These are phyloP conservation scores for Penicillium salamii DNA, from an alignment of 495 filamentous ascomycete genomes.

Conservation along the genomic window DNA sequence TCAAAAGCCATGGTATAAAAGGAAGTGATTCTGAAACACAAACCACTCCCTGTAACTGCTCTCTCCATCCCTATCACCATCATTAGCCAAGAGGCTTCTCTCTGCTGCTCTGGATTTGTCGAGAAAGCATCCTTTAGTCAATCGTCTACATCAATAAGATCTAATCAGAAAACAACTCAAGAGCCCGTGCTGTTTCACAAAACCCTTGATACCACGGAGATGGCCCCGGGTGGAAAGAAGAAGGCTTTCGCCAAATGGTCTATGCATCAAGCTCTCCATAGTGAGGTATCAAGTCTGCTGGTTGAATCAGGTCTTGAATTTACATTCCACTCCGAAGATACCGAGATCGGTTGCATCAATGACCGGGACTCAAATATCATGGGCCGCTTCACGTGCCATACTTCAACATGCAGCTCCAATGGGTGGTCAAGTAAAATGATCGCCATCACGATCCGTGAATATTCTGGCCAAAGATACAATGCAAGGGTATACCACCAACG, in stretches of 20 bases:
- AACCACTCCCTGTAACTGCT: too few species aligned
- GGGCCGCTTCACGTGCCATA: slow-evolving; percentile 31
- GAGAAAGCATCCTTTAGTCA: too few species aligned
- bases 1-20: too few species aligned
- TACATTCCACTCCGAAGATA: slow-evolving; percentile 11
- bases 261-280: slow-evolving; percentile 37
- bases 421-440: slow-evolving; percentile 41
- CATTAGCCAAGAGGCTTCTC: too few species aligned
- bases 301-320: slow-evolving; percentile 19
- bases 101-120: too few species aligned
- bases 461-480: slow-evolving; percentile 40
- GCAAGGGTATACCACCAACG: slow-evolving; percentile 50
- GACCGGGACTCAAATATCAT: slow-evolving; percentile 24
- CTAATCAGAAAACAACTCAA: too few species aligned
- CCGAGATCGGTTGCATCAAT: slow-evolving; percentile 1
- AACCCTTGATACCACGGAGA: background rate
- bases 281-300: slow-evolving; percentile 35
- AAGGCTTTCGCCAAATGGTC: slow-evolving; percentile 23
- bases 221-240: background rate
- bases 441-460: slow-evolving; percentile 47
- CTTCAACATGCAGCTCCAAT: slow-evolving; percentile 7
- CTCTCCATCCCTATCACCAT: too few species aligned
- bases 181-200: too few species aligned
- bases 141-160: too few species aligned
- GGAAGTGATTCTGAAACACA: too few species aligned